phyloP scores from a whole-genome alignment of 768 basidiomycete genomes.

The Boletus reticuloceps region DNA sequence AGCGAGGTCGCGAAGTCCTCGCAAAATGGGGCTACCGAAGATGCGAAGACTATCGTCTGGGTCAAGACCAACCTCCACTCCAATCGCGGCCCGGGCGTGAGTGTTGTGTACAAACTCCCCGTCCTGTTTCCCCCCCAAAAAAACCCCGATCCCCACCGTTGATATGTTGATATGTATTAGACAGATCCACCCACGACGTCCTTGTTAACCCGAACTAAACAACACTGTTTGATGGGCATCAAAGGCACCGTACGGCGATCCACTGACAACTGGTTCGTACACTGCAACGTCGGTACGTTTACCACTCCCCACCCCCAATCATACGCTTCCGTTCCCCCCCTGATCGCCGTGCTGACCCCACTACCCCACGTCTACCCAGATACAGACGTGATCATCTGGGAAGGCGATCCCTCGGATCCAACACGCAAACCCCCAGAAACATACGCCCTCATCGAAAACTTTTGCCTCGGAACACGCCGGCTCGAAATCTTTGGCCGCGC shows the following conservation, averaged over 20 bases:
- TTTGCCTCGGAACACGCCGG: conserved; percentile 89
- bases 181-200: conserved; percentile 86
- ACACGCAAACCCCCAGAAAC: conserved; percentile 91
- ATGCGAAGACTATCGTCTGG: conserved; percentile 99
- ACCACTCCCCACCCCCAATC: not conserved
- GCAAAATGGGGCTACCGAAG: conserved; percentile 93
- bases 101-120: conserved; percentile 21
- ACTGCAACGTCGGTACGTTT: conserved; percentile 89
- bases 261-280: conserved; percentile 95
- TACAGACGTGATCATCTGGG: conserved; percentile 97
- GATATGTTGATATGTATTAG: conserved; percentile 35
- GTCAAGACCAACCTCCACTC: conserved; percentile 82
- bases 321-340: too few relatives aligned
- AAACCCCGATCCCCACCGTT: not conserved
- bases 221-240: conserved; percentile 97
- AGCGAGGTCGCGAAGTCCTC: conserved; percentile 86
- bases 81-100: conserved; percentile 74
- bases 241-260: conserved; percentile 93
- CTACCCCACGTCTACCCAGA: conserved; percentile 42
- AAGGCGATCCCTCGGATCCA: conserved; percentile 83
- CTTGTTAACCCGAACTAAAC: conserved; percentile 85
- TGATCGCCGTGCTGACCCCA: not conserved
- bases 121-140: not conserved
- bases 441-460: conserved; percentile 95
- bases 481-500: conserved; percentile 84